Percentiles rank a stretch among this genome's conserved stretches.
phyloP scores from a whole-genome alignment of 2,329 filamentous ascomycete species.

The Ceratocystis lukuohia region DNA sequence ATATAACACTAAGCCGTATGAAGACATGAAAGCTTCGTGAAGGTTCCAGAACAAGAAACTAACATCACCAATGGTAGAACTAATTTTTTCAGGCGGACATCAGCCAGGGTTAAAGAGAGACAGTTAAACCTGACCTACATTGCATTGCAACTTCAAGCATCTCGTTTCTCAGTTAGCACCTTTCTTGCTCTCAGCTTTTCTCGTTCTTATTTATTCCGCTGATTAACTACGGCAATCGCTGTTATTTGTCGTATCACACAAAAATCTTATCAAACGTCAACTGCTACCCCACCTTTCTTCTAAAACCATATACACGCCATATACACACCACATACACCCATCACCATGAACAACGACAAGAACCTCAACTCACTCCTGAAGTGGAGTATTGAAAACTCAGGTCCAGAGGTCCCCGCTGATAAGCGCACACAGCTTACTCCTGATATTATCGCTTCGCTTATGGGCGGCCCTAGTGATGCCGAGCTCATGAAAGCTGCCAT shows the following conservation, averaged over 20 bases:
- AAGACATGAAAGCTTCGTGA: slow-evolving; percentile 14
- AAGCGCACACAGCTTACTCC: slow-evolving; percentile 43
- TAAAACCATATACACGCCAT: neutral
- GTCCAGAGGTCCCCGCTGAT: slow-evolving; percentile 26
- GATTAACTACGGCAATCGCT: neutral
- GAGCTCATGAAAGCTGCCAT: slow-evolving; percentile 84
- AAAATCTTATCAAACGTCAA: slow-evolving; percentile 6
- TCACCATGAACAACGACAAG: slow-evolving; percentile 29
- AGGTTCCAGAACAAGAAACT: slow-evolving; percentile 19
- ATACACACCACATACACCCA: neutral
- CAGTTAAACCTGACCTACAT: neutral
- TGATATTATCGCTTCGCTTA: slow-evolving; percentile 57
- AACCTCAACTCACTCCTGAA: slow-evolving; percentile 63
- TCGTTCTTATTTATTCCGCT: neutral
- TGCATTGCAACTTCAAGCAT: neutral
- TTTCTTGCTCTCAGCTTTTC: neutral
- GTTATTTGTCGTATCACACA: neutral
- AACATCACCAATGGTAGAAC: neutral
- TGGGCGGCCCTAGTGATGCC: slow-evolving; percentile 79
- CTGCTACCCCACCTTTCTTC: slow-evolving; percentile 13
- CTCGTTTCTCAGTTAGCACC: neutral
- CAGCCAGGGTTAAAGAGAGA: neutral
- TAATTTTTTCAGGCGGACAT: neutral
- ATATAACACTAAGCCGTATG: neutral
- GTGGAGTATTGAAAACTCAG: slow-evolving; percentile 51